phyloP scores from a whole-genome alignment of 2,329 filamentous ascomycete genomes.

The Beauveria australis region DNA sequence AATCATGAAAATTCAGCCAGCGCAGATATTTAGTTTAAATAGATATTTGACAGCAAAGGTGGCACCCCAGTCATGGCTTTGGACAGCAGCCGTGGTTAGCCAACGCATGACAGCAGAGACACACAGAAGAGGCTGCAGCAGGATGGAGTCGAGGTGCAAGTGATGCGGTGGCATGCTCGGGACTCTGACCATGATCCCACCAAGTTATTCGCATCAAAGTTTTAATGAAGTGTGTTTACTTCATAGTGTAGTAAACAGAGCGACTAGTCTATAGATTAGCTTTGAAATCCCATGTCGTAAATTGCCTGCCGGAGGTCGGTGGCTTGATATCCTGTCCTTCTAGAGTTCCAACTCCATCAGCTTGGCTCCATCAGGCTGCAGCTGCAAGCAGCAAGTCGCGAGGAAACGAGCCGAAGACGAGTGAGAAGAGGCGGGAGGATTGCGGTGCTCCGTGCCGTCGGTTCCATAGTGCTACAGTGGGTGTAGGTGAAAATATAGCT shows the following conservation, averaged over 20 bases:
- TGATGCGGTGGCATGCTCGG: not conserved
- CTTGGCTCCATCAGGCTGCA: not conserved
- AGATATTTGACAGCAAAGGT: not conserved
- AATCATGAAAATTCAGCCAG: too few relatives aligned
- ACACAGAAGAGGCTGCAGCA: not conserved
- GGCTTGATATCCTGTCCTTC: not conserved
- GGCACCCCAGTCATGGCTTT: not conserved
- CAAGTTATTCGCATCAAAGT: too few relatives aligned
- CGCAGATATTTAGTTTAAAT: too few relatives aligned
- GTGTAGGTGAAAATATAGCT: not conserved
- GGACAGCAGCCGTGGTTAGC: not conserved
- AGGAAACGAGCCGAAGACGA: not conserved
- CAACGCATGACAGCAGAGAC: not conserved
- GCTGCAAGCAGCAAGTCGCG: not conserved
- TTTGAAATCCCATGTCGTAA: not conserved
- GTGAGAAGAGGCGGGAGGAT: not conserved
- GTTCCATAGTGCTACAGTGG: not conserved
- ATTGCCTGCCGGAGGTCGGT: slow-evolving; percentile 4
- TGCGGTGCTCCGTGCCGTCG: slow-evolving; percentile 1
- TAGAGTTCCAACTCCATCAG: not conserved
- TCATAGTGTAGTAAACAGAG: too few relatives aligned
- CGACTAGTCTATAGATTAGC: too few relatives aligned
- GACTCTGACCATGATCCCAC: too few relatives aligned
- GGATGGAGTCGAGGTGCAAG: not conserved
- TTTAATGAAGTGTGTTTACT: not conserved